Base-by-base conservation (phyloP, 2,329 filamentous ascomycete genomes). In the Calonectria naviculata region DNA sequence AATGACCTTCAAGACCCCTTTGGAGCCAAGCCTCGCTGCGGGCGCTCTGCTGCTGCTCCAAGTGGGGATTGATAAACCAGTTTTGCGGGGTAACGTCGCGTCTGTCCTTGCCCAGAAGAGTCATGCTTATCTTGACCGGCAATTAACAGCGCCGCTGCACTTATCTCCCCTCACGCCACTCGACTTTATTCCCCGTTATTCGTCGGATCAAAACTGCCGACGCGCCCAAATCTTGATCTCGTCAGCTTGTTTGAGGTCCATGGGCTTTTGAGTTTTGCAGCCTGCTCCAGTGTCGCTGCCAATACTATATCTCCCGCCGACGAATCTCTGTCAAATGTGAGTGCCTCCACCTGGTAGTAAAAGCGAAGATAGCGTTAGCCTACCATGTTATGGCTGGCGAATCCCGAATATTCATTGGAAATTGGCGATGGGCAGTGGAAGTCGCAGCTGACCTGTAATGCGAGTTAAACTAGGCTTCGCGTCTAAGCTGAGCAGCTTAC, bases 221-320 rank as follows among this genome's bases (percentile, higher is more conserved):
- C 15, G 52, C 17, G 19, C 19, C 52, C 52, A 58, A 58, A 80
- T 46, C 19, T 42, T 34, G 67, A 46, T n/a, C 28, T 7, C 38
- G 34, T 44, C 15, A 7, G 21, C 77, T 76, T 78, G 78, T 26
- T 36, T n/a, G 34, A 58, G 38, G 34, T 21, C 21, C 19, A 26
- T 26, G 34, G 52, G 12, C 1, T 21, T 26, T 38, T 38, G 52
- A 17, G 34, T 58, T 36, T 28, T 31, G 26, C 15, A 15, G 12
- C 34, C 19, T 28, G 52, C 10, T 21, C 52, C 31, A 38, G n/a
- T 5, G 3, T 15, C 12, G 15, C 28, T 38, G n/a, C 21, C 21
- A 15, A 36, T 26, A 38, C 36, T 34, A 58, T 24, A 26, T 36
- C 13, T 21, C 12, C 31, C 12, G 8, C 21, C n/a, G 21, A 21